These are phyloP conservation scores for Fusarium avenaceum DNA, from an alignment of 2,329 filamentous ascomycete species.

Conservation along the genomic window DNA sequence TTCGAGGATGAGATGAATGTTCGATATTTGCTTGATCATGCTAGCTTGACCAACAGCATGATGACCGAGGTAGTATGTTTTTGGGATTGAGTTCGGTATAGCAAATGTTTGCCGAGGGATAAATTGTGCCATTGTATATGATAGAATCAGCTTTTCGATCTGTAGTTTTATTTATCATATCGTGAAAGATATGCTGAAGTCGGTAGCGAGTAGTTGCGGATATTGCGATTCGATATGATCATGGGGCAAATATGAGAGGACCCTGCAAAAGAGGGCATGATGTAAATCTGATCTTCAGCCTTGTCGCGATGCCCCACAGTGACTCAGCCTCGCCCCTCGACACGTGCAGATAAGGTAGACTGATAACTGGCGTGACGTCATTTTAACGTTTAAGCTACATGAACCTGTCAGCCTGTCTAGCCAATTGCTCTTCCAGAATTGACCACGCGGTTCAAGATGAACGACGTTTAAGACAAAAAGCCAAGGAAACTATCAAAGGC, in stretches of 20 bases:
- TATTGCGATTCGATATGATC: conserved; percentile 2
- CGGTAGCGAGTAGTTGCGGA: not conserved
- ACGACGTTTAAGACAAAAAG: conserved; percentile 16
- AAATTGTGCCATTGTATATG: conserved; percentile 64
- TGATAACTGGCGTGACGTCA: conserved; percentile 38
- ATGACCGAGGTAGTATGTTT: conserved; percentile 95
- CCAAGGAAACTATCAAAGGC: conserved; percentile 24
- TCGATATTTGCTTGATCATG: conserved; percentile 86
- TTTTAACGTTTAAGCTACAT: not conserved
- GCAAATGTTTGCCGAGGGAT: conserved; percentile 81
- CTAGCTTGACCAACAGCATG: conserved; percentile 80
- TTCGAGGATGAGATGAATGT: conserved; percentile 90
- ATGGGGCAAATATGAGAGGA: conserved; percentile 4
- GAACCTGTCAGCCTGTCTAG: conserved; percentile 23
- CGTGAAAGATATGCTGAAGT: not conserved
- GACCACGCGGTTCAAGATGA: conserved; percentile 35
- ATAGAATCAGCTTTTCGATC: not conserved
- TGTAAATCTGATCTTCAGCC: conserved; percentile 36
- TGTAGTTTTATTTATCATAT: conserved; percentile 2
- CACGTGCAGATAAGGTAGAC: conserved; percentile 40
- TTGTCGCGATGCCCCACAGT: conserved; percentile 11
- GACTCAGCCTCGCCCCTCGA: conserved; percentile 11
- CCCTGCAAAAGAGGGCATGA: conserved; percentile 26
- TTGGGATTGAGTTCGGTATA: conserved; percentile 78
- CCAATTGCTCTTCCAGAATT: conserved; percentile 40